Base-by-base conservation (phyloP, 768 basidiomycete genomes). In the Pulveroboletus sp. region DNA sequence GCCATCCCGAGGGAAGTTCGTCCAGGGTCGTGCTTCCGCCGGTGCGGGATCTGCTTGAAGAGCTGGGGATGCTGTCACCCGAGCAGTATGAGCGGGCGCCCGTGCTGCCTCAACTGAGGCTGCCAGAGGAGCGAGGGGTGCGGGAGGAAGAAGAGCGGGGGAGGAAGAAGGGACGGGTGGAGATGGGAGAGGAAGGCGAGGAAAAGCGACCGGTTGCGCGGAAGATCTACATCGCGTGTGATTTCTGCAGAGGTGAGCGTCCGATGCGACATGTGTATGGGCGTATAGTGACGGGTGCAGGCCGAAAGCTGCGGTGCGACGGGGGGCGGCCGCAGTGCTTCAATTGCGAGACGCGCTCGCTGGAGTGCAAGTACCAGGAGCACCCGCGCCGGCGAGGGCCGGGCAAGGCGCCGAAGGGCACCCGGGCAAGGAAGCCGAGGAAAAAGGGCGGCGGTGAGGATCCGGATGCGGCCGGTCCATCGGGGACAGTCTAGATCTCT, bases 241-340 rank as follows among this genome's bases (percentile, higher is more conserved):
- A 85, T 67, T 88, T 88, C 64, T 90, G 87, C 71, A 75, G 87
- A 77, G 76, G 87, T 83, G 56, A 71, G 76, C 60, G 21, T n/a
- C n/a, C n/a, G n/a, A n/a, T n/a, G 43, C 10, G 14, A 13, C 24
- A 27, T 27, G 25, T 5, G 25, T 27, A 5, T 27, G 5, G 25
- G 25, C 12, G 5, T 23, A n/a, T 41, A 25, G 29, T 35, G 9
- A 27, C n/a, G 19, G 20, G 40, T 35, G 38, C 56, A 90, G 87
- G 77, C 37, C 80, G 87, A 46, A 90, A 90, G 66, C 77, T 90
- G 48, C 75, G 80, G 21, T 90, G 88, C 68, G 82, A 87, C 60
- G 87, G 86, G 3, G 72, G 66, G 2, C 75, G 71, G 53, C 88
- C 87, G 25, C 65, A 70, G 6, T 90, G 87, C 55, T 72, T 69